These are phyloP conservation scores for Brassica balearica DNA, from an alignment of 441 rosid species.

Conservation along the genomic window DNA sequence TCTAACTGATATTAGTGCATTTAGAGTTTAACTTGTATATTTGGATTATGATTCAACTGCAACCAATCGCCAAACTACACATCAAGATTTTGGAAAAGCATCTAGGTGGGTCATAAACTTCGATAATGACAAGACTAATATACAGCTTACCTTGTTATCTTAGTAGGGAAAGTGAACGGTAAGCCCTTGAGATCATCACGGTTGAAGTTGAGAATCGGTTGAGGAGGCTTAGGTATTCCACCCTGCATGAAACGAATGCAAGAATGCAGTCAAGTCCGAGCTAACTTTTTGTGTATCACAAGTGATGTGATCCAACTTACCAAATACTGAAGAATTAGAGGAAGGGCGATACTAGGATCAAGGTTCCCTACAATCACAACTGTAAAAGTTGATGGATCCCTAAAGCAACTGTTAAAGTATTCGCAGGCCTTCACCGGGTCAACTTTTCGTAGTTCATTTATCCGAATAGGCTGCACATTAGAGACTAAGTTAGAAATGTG, in stretches of 20 bases:
- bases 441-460: constrained; percentile 77
- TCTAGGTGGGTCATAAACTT: background rate
- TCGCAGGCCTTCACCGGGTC: constrained; percentile 91
- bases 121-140: constrained; percentile 8
- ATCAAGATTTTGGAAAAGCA: background rate
- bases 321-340: constrained; percentile 86
- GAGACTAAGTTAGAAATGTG: constrained; percentile 35
- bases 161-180: constrained; percentile 82
- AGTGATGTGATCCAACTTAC: constrained; percentile 55
- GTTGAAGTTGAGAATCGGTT: constrained; percentile 69
- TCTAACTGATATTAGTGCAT: background rate
- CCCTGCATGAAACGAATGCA: constrained; percentile 58
- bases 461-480: constrained; percentile 77
- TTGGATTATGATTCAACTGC: background rate
- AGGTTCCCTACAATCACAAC: constrained; percentile 91
- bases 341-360: constrained; percentile 73
- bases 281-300: constrained; percentile 16
- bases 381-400: constrained; percentile 93
- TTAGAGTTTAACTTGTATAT: background rate
- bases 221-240: constrained; percentile 84
- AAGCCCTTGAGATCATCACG: constrained; percentile 90
- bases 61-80: too few relatives aligned
- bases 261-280: constrained; percentile 31
- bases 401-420: constrained; percentile 84
- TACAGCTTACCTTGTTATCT: constrained; percentile 61